These are phyloP conservation scores for Mucor velutinosus DNA, from an alignment of 371 early-diverging fungal genomes.

Conservation along the genomic window DNA sequence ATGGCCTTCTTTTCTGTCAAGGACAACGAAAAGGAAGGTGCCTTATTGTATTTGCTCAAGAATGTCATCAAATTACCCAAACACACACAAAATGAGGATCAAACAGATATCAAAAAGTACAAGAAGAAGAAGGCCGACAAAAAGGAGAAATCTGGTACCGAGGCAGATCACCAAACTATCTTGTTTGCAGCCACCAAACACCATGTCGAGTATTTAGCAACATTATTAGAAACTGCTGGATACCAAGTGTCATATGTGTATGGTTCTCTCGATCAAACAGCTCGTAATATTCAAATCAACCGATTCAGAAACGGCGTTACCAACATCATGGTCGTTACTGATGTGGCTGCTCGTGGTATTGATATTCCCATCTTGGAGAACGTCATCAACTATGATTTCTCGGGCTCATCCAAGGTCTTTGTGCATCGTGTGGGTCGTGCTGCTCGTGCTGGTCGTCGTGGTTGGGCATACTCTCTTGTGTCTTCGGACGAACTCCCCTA, in stretches of 20 bases:
- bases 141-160: conserved; percentile 46
- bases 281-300: conserved; percentile 84
- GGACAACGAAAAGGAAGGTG: conserved; percentile 88
- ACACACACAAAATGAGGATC: conserved; percentile 32
- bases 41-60: conserved; percentile 80
- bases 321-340: conserved; percentile 94
- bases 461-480: conserved; percentile 91
- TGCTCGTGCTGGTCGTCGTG: conserved; percentile 94
- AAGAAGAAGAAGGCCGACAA: conserved; percentile 43
- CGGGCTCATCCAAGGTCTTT: conserved; percentile 92
- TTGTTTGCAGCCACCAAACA: conserved; percentile 96
- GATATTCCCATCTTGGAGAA: conserved; percentile 97
- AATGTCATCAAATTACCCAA: conserved; percentile 76
- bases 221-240: conserved; percentile 70
- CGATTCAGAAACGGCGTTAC: conserved; percentile 80
- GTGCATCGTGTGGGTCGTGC: conserved; percentile 99
- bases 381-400: conserved; percentile 98
- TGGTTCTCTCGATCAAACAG: conserved; percentile 93
- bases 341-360: conserved; percentile 99
- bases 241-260: conserved; percentile 86
- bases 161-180: conserved; percentile 76
- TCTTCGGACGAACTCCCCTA: conserved; percentile 91
- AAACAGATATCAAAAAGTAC: conserved; percentile 11
- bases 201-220: conserved; percentile 92
- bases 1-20: conserved; percentile 88